These are phyloP conservation scores for Xylariales sp. DNA, from an alignment of 2,329 filamentous ascomycete species.

Conservation along the genomic window DNA sequence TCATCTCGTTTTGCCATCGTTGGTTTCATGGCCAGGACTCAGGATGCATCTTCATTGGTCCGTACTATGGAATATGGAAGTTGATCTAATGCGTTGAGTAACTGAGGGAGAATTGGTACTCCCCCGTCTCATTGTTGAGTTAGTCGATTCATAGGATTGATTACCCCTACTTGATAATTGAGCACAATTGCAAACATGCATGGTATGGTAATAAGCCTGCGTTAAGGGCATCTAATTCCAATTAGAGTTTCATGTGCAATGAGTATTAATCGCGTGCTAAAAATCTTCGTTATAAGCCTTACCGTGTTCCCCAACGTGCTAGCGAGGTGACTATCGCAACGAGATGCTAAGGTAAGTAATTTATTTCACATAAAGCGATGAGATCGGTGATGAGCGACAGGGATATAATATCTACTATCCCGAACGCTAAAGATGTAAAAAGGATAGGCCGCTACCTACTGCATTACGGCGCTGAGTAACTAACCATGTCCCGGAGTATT, in stretches of 20 bases:
- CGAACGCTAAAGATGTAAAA: constrained; percentile 1
- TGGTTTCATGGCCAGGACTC: too few species aligned
- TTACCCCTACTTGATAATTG: neutral
- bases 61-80: neutral
- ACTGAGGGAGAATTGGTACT: neutral
- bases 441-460: neutral
- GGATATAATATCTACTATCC: neutral
- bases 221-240: neutral
- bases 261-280: too few species aligned
- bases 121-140: too few species aligned
- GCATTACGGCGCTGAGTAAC: too few species aligned
- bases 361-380: neutral
- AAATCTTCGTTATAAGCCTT: neutral
- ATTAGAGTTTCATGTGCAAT: neutral
- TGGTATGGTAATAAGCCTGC: neutral
- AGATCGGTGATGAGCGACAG: too few species aligned
- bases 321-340: neutral
- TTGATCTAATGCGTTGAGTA: neutral
- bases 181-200: neutral
- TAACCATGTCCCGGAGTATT: neutral
- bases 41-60: neutral
- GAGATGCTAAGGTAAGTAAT: neutral
- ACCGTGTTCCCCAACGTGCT: too few species aligned
- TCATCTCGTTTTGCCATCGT: too few species aligned
- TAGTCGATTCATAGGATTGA: neutral